These are phyloP conservation scores for Fagopyrum esculentum DNA, from an alignment of 148 eudicot species.

Conservation along the genomic window DNA sequence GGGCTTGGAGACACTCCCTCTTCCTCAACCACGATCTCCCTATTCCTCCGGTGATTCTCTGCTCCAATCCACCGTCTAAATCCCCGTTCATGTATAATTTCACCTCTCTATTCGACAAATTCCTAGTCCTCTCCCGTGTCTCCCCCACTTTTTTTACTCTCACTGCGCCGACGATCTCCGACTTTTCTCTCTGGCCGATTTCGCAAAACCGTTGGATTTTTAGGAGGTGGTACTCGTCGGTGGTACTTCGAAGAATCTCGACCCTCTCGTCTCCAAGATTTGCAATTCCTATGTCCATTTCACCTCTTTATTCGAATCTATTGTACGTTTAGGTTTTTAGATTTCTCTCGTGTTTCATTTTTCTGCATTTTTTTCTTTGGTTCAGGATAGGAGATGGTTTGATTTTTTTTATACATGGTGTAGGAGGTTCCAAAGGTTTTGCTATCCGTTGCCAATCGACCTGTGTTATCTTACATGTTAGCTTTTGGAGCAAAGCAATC, in stretches of 20 bases:
- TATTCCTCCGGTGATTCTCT: no score
- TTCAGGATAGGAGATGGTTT: not conserved
- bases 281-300: not conserved
- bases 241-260: constrained; percentile 67
- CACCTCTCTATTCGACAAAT: no score
- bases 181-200: not conserved
- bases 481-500: constrained; percentile 84
- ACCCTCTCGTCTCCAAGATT: constrained; percentile 89
- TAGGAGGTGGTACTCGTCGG: constrained; percentile 98
- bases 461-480: constrained; percentile 71
- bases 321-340: constrained; percentile 5
- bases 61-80: no score
- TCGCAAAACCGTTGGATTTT: constrained; percentile 59
- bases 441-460: constrained; percentile 88
- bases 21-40: no score
- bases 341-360: not conserved
- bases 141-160: not conserved
- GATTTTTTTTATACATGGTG: constrained; percentile 5
- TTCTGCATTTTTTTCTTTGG: no score
- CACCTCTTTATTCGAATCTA: not conserved
- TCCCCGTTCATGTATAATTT: no score
- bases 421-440: constrained; percentile 92
- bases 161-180: not conserved
- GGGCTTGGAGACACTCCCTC: no score
- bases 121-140: not conserved